Evolutionary conservation across 805 yeast species (phyloP).

Genomic region (Candida coquimbonensis): DNA sequence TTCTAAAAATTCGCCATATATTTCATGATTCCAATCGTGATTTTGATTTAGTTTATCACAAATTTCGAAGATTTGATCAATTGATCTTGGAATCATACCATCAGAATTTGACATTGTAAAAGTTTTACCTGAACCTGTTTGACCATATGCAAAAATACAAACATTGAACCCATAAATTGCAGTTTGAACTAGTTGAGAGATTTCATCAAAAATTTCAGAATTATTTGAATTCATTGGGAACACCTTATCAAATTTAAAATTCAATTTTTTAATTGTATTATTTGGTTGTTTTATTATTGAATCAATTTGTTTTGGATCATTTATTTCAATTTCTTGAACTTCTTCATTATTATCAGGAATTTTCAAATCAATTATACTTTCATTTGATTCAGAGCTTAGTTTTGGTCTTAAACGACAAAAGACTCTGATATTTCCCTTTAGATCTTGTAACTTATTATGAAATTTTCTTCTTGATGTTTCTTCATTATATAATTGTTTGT

Average conservation of each 20-base stretch:
- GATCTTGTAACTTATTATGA: conserved; percentile 73
- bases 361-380: conserved; percentile 25
- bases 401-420: conserved; percentile 80
- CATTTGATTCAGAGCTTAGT: conserved; percentile 17
- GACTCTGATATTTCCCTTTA: conserved; percentile 89
- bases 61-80: conserved; percentile 60
- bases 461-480: conserved; percentile 54
- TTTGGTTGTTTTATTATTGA: background rate
- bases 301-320: conserved; percentile 8
- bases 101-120: conserved; percentile 74
- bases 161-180: conserved; percentile 86
- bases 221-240: conserved; percentile 53
- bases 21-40: conserved; percentile 55
- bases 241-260: conserved; percentile 72
- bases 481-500: conserved; percentile 35
- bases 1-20: conserved; percentile 76
- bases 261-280: conserved; percentile 11
- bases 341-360: conserved; percentile 25
- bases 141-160: conserved; percentile 95
- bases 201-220: conserved; percentile 67
- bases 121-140: conserved; percentile 94
- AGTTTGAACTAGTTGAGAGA: conserved; percentile 79
- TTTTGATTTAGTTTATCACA: conserved; percentile 35
- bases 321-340: conserved; percentile 19
- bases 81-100: conserved; percentile 80